phyloP scores from a whole-genome alignment of 495 filamentous ascomycete genomes.

The Daldinia bambusicola region DNA sequence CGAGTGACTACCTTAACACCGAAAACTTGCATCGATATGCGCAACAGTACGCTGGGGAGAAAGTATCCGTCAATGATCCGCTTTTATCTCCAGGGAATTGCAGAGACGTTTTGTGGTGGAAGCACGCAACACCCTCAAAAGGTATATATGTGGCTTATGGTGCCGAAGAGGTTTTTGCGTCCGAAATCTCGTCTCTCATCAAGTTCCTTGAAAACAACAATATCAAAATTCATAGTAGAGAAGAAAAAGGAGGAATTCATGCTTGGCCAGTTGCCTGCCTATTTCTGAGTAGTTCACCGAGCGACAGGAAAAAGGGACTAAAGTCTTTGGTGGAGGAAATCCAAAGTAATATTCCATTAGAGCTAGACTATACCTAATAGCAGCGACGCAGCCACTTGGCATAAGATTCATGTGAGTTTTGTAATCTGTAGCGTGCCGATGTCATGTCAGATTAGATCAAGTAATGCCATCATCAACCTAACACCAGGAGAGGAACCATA shows the following conservation, averaged over 20 bases:
- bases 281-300: constrained; percentile 67
- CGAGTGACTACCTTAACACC: constrained; percentile 69
- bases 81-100: constrained; percentile 74
- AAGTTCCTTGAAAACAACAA: constrained; percentile 58
- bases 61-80: constrained; percentile 59
- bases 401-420: constrained; percentile 29
- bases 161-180: constrained; percentile 75
- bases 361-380: constrained; percentile 10
- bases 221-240: constrained; percentile 57
- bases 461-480: constrained; percentile 61
- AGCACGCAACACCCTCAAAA: constrained; percentile 62
- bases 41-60: constrained; percentile 67
- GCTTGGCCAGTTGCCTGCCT: constrained; percentile 80
- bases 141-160: constrained; percentile 75
- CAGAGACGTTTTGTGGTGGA: constrained; percentile 71
- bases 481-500: constrained; percentile 62
- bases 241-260: constrained; percentile 73
- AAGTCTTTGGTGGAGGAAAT: constrained; percentile 64
- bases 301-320: constrained; percentile 68
- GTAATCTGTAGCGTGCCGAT: constrained; percentile 13
- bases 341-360: constrained; percentile 47
- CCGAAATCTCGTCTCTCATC: constrained; percentile 67
- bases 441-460: constrained; percentile 67
- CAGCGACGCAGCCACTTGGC: constrained; percentile 21
- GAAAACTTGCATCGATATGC: constrained; percentile 69